A percentile compares a stretch with the other conserved stretches of the same genome.
These are phyloP conservation scores for Epichloe aotearoae DNA, from an alignment of 2,329 filamentous ascomycete genomes.

Conservation along the genomic window DNA sequence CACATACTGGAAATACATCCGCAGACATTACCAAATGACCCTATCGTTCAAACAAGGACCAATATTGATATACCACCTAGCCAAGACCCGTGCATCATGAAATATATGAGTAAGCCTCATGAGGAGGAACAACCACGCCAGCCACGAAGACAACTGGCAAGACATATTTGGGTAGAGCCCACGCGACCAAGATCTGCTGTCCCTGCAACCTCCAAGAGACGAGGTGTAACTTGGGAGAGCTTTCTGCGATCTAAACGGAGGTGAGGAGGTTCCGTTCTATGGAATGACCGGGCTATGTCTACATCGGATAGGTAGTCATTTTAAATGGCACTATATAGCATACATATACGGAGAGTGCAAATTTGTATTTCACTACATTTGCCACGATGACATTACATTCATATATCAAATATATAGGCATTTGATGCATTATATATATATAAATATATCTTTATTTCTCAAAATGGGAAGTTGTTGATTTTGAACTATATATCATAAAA, in stretches of 20 bases:
- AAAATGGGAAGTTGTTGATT: neutral
- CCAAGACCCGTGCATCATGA: conserved; percentile 23
- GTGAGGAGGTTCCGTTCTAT: conserved; percentile 4
- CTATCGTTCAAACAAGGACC: conserved; percentile 18
- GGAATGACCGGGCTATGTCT: neutral
- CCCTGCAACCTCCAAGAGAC: conserved; percentile 4
- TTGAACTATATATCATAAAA: too few relatives aligned
- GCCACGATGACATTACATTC: conserved; percentile 1
- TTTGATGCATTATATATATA: neutral
- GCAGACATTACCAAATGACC: conserved; percentile 25
- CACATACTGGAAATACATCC: conserved; percentile 27
- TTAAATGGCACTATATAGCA: neutral
- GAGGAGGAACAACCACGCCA: conserved; percentile 3
- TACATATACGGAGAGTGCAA: neutral
- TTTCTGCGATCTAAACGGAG: conserved; percentile 14
- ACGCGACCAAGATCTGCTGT: conserved; percentile 7
- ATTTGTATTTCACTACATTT: neutral
- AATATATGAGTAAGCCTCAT: conserved; percentile 11
- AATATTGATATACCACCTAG: conserved; percentile 23
- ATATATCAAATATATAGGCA: neutral
- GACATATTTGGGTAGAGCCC: conserved; percentile 11
- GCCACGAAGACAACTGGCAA: conserved; percentile 6
- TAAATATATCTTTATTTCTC: neutral
- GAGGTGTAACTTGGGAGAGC: conserved; percentile 11
- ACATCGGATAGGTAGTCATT: neutral